Evolutionary conservation across 2,329 filamentous ascomycete genomes (phyloP).

Genomic region (Aspergillus arachidicola): DNA sequence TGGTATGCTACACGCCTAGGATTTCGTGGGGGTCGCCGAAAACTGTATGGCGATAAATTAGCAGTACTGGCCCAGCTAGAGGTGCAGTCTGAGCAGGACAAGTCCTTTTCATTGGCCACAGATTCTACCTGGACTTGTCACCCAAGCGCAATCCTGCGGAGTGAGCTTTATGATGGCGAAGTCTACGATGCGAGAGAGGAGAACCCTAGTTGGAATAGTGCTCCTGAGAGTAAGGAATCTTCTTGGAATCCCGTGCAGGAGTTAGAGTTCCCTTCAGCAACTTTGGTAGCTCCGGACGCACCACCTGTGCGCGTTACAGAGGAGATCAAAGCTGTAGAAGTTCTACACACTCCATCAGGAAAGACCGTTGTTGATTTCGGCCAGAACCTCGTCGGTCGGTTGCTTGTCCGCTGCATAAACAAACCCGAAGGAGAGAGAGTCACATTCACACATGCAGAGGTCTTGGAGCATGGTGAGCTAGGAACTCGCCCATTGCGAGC

Average conservation of each 20-base stretch:
- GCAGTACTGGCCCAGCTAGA: constrained; percentile 35
- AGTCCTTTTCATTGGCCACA: constrained; percentile 18
- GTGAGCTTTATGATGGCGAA: constrained; percentile 58
- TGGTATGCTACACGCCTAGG: constrained; percentile 49
- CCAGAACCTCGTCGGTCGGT: constrained; percentile 59
- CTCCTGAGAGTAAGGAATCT: neutral
- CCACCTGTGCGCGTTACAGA: constrained; percentile 49
- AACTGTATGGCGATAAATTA: constrained; percentile 29
- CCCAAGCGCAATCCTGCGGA: constrained; percentile 24
- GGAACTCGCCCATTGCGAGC: constrained; percentile 47
- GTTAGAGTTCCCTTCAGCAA: constrained; percentile 31
- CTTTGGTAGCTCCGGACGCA: constrained; percentile 45
- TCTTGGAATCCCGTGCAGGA: constrained; percentile 35
- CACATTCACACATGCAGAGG: constrained; percentile 57
- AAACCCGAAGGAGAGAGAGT: constrained; percentile 17
- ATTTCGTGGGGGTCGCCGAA: constrained; percentile 25
- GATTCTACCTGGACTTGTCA: constrained; percentile 29
- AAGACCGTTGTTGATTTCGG: constrained; percentile 60
- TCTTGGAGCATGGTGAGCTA: constrained; percentile 53
- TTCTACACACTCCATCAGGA: constrained; percentile 42
- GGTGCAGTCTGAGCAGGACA: constrained; percentile 18
- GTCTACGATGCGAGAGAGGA: constrained; percentile 49
- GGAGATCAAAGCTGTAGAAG: constrained; percentile 27
- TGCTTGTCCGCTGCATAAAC: constrained; percentile 39
- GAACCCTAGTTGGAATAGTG: constrained; percentile 27